Evolutionary conservation across 352 stramenopile genomes (phyloP).

Genomic region (Phytophthora idaei): DNA sequence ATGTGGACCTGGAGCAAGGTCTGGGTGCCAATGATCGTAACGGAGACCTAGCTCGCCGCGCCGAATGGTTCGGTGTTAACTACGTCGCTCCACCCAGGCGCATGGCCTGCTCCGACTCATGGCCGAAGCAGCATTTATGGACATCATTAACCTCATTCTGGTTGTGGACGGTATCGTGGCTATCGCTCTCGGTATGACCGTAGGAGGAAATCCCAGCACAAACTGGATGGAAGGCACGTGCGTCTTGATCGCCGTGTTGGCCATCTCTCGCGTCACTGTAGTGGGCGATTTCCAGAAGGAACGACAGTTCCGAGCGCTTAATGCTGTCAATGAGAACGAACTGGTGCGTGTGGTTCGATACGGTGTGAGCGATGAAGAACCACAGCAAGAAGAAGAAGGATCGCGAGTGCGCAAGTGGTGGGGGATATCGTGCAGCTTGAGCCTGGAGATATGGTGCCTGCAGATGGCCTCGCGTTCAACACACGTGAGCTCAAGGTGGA

Average conservation of each 20-base stretch:
- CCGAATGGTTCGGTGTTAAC: slow-evolving; percentile 39
- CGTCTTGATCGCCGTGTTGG: slow-evolving; percentile 86
- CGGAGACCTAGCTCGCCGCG: slow-evolving; percentile 12
- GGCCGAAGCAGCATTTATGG: slow-evolving; percentile 54
- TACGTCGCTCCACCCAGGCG: slow-evolving; percentile 32
- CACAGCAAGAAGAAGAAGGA: slow-evolving; percentile 10
- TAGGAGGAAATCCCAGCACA: slow-evolving; percentile 29
- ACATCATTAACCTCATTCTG: slow-evolving; percentile 52
- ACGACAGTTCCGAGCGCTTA: slow-evolving; percentile 83
- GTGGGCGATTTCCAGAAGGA: slow-evolving; percentile 92
- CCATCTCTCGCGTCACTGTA: slow-evolving; percentile 89
- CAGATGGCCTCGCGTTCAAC: slow-evolving; percentile 82
- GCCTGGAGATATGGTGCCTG: slow-evolving; percentile 85
- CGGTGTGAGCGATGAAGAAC: slow-evolving; percentile 5
- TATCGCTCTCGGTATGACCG: slow-evolving; percentile 37
- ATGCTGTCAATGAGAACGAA: slow-evolving; percentile 73
- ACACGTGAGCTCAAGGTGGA: slow-evolving; percentile 84
- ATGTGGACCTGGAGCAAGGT: slow-evolving; percentile 45
- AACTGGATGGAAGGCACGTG: slow-evolving; percentile 73
- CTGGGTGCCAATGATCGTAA: slow-evolving; percentile 1
- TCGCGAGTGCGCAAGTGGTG: slow-evolving; percentile 66
- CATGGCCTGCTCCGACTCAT: slow-evolving; percentile 49
- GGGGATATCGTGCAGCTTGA: slow-evolving; percentile 82
- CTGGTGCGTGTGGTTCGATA: slow-evolving; percentile 68
- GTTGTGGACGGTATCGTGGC: slow-evolving; percentile 44